Base-by-base conservation (phyloP, 2,329 filamentous ascomycete genomes). In the Trichophyton mentagrophytes region DNA sequence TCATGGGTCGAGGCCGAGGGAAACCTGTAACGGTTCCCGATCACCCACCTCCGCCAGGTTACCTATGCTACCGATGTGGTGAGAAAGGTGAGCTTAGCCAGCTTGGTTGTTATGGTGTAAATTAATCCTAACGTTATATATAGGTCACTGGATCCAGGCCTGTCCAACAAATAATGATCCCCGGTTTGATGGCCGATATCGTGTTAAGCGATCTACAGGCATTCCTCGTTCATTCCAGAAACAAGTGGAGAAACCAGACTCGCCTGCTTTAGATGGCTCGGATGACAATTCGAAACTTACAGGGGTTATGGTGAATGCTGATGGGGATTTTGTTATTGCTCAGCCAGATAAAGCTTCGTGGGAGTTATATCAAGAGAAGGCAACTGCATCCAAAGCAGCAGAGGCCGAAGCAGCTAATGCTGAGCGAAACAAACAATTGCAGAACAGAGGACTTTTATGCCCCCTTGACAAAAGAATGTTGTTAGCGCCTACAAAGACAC, bases 141-240 rank as follows among this genome's bases (percentile, higher is more conserved):
- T 64, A 81, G 79, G 91, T n/a, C 93, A 99, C 73, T 99, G 92
- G 92, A 99, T 99, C 64, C 92, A 97, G 76, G 84, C 89, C 59
- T 99, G 93, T 70, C 93, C 93, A 5, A 99, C 92, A n/a, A 99
- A 99, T 73, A 90, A 96, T 72, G 91, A 99, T 66, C 92, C 93
- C 2, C 91, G 90, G 63, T 97, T 91, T 73, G 93, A 99, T 75
- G 91, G 91, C 66, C 87, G 90, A 60, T 90, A 91, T 57, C 86
- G 92, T 63, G 89, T 97, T 65, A 97, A 96, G 79, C 86, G 92
- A 63, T 97, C 93, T 3, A 99, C 93, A 47, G 93, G 93, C 66
- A 99, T 99, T 67, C 93, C 93, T 17, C 87, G 90, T 65, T 96
- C 92, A 1, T 95, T 99, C 72, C 80, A 97, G 66, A 95, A 95